Base-by-base conservation (phyloP, 78 protist species). In the Pelomyxa schiedti region DNA sequence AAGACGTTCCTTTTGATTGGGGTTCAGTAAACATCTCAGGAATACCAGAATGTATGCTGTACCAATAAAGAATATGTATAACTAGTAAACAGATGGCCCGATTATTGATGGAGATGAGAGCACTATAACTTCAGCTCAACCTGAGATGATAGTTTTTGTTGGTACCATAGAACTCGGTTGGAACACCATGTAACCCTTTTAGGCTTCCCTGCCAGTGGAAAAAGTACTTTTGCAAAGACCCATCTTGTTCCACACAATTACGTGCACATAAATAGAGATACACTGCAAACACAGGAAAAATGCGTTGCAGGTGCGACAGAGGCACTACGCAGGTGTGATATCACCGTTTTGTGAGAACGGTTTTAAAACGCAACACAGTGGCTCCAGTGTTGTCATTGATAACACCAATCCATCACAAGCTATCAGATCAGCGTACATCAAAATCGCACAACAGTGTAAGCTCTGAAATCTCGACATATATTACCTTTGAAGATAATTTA, bases 161-260 rank as follows among this genome's bases (percentile, higher is more conserved):
- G n/a, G n/a, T n/a, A n/a, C n/a, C n/a, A n/a, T n/a, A n/a, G n/a
- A n/a, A n/a, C n/a, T n/a, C n/a, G n/a, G n/a, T n/a, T n/a, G n/a
- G n/a, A n/a, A n/a, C n/a, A n/a, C n/a, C n/a, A n/a, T n/a, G n/a
- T n/a, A n/a, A n/a, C n/a, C n/a, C n/a, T n/a, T n/a, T n/a, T n/a
- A 24, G 95, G 95, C 16, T 81, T 8, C 26, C 92, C 95, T 0
- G 95, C 83, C 1, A 6, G 71, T 47, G 95, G 95, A 8, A 91
- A 91, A 76, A 41, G 82, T 26, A 83, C 89, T 8, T 86, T 91
- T 35, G 6, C 79, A 68, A 42, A 77, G 38, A 70, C 42, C 16
- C 38, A 80, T 70, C 63, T 81, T 47, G 70, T 35, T 6, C 39
- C 85, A 8, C 71, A 79, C 22, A 88, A 88, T 41, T 90, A 90